Base-by-base conservation (phyloP, 805 yeast genomes). In the Pichia gijzeniarum region DNA sequence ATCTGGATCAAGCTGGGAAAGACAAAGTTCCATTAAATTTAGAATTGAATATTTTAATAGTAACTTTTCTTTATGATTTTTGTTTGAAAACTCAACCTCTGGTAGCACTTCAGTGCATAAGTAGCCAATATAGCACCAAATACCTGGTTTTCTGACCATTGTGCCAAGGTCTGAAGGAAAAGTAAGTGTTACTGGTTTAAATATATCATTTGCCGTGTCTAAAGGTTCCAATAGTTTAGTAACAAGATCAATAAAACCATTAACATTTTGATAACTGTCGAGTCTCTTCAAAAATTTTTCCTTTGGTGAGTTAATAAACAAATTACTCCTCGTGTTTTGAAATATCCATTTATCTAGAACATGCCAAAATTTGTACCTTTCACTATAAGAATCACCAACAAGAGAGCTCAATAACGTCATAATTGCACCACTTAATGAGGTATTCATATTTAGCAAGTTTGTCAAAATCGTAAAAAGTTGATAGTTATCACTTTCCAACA, bases 111-210 rank as follows among this genome's bases (percentile, higher is more conserved):
- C 85, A 12, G 73, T 65, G n/a, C 85, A 57, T 13, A 89, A 59
- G 54, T 77, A 88, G 43, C 87, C 91, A 44, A 85, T 60, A 55
- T 90, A 91, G 3, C 93, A 88, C 77, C 89, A 78, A 5, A 88
- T 63, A 2, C 96, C 95, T 28, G 71, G 72, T 28, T 68, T 74
- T 54, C 95, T 72, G 51, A 79, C 75, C 0, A 70, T 68, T 2
- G 60, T 59, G 0, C 96, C 96, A 22, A 88, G 60, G 43, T 73
- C 77, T 6, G 67, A 54, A 1, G 95, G 95, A 54, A 71, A 84
- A 12, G 78, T 70, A 13, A 80, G 56, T 5, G 56, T 45, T 30
- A 53, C 56, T 31, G 68, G 69, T 14, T 76, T 72, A 50, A 72
- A 68, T 3, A 61, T 61, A 38, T 64, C 54, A 27, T 52, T 48